Evolutionary conservation across 306 rosid species (phyloP), one percentile per base, ranked within the genome.

Genomic region (Geum urbanum): DNA sequence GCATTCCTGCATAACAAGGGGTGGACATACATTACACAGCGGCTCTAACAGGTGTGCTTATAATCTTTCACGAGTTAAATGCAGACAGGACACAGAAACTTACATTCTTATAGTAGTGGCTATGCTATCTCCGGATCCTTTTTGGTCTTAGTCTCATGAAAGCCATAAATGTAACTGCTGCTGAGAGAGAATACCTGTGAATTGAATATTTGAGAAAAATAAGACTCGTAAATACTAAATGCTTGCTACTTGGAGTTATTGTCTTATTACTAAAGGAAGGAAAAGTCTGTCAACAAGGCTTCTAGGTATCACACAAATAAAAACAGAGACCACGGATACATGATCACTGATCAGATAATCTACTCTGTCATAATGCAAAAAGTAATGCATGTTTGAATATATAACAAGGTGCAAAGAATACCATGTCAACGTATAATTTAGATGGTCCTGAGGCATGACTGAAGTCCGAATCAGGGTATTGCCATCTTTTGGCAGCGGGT

Each of bases 391-490:
- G 63, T 44, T 59, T 32, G 15, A 44, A 52, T 18, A 16, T 32
- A 16, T 11, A 43, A 50, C 52, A 44, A 62, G 71, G 46, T 24
- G 32, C 45, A 63, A 56, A 37, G 43, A 51, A 27, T 74, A 94
- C 98, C 98, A 94, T 80, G 98, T 94, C 71, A 94, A 74, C 35
- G 86, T 90, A 80, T 94, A 94, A 82, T 90, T 90, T 55, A 94
- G 81, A 69, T 94, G 98, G 77, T 94, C 98, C 68, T 80, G 86
- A 11, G 98, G 98, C 98, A 88, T 94, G 71, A 88, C 95, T 0
- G 98, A 94, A 74, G 86, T 84, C 73, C 74, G 87, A 71, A 88
- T 85, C 90, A 94, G 81, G 69, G 92, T 58, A 83, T 82, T 84
- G 71, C 83, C 85, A 76, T 94, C 97, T 82, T 88, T 94, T 16